phyloP scores from a whole-genome alignment of 805 yeast genomes.

The Sugiyamaella chiloensis region DNA sequence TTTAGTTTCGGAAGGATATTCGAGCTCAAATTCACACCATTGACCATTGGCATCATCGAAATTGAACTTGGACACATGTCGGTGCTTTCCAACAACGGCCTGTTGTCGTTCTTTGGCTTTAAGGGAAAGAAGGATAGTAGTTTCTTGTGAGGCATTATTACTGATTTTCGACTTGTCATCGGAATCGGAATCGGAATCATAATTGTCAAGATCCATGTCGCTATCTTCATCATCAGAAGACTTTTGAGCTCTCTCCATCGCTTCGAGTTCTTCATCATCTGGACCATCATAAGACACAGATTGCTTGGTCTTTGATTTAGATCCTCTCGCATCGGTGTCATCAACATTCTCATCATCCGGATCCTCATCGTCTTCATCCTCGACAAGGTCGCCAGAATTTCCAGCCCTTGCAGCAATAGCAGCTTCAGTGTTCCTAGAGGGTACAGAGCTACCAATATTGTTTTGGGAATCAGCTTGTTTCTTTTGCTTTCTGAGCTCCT shows the following conservation, averaged over 20 bases:
- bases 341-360: slow-evolving; percentile 55
- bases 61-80: slow-evolving; percentile 72
- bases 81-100: slow-evolving; percentile 70
- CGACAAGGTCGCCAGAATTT: slow-evolving; percentile 35
- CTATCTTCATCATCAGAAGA: slow-evolving; percentile 30
- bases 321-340: slow-evolving; percentile 9
- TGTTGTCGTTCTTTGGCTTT: slow-evolving; percentile 80
- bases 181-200: slow-evolving; percentile 42
- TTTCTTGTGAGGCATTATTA: slow-evolving; percentile 21
- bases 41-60: slow-evolving; percentile 85
- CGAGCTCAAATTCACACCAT: slow-evolving; percentile 90
- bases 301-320: slow-evolving; percentile 66
- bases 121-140: slow-evolving; percentile 43
- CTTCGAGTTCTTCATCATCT: slow-evolving; percentile 91
- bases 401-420: slow-evolving; percentile 31
- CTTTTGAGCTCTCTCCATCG: slow-evolving; percentile 72
- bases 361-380: slow-evolving; percentile 52
- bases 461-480: slow-evolving; percentile 38
- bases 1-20: slow-evolving; percentile 79
- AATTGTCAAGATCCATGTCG: slow-evolving; percentile 33
- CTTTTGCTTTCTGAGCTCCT: slow-evolving; percentile 81
- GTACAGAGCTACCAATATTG: slow-evolving; percentile 39
- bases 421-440: slow-evolving; percentile 35
- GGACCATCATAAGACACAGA: slow-evolving; percentile 92
- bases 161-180: slow-evolving; percentile 43